A percentile compares a stretch with the other conserved stretches of the same genome.
Conservation (phyloP, 2,329 filamentous ascomycete species). For the Geosmithia morbida region DNA sequence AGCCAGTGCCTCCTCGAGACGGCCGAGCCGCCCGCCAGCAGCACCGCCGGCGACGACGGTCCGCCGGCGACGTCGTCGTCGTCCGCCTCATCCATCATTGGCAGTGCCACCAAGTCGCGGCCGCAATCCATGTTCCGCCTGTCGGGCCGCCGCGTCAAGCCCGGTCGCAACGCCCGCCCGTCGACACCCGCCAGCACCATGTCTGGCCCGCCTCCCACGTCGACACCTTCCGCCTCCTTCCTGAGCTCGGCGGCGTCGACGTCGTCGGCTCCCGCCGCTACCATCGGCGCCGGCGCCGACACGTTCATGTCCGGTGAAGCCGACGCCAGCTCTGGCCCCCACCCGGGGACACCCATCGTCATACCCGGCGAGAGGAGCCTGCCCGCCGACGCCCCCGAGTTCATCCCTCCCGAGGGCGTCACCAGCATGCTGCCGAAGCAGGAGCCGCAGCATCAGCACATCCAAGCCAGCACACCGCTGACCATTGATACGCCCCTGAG, state of each 20-base stretch:
- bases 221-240: background rate
- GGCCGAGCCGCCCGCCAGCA: slow-evolving; percentile 8
- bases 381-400: slow-evolving; percentile 22
- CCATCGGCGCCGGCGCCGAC: slow-evolving; percentile 1
- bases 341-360: slow-evolving; percentile 24
- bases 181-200: slow-evolving; percentile 15
- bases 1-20: slow-evolving; percentile 20
- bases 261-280: slow-evolving; percentile 13
- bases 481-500: slow-evolving; percentile 1
- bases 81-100: slow-evolving; percentile 9
- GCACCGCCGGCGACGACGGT: slow-evolving; percentile 3
- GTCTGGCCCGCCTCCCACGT: background rate
- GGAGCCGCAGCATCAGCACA: slow-evolving; percentile 8
- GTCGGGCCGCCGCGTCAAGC: slow-evolving; percentile 18
- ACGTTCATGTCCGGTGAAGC: slow-evolving; percentile 15
- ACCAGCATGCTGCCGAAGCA: slow-evolving; percentile 13
- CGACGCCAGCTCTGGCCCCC: slow-evolving; percentile 17
- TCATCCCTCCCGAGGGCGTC: slow-evolving; percentile 4
- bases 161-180: slow-evolving; percentile 20
- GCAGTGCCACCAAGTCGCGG: slow-evolving; percentile 10
- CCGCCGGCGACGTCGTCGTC: background rate
- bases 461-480: slow-evolving; percentile 15
- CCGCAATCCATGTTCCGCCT: slow-evolving; percentile 15
- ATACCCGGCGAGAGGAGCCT: slow-evolving; percentile 22
- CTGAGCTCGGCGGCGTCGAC: background rate